These are phyloP conservation scores for Canavalia ensiformis DNA, from an alignment of 306 rosid genomes.

Conservation along the genomic window DNA sequence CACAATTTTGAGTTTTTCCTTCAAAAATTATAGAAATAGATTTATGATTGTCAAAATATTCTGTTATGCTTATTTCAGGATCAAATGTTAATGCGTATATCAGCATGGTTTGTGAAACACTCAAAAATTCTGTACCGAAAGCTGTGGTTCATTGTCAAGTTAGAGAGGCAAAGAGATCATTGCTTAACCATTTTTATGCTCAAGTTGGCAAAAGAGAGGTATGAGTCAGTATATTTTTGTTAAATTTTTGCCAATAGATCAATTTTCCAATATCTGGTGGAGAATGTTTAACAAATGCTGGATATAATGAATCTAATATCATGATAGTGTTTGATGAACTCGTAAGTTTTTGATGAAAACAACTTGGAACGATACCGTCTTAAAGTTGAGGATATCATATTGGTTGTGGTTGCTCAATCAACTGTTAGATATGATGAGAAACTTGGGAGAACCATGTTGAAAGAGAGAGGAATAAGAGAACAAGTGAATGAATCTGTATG, in stretches of 20 bases:
- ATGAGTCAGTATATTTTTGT: background rate
- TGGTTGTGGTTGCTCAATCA: too few species aligned
- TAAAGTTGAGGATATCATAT: background rate
- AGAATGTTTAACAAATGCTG: background rate
- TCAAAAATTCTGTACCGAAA: slow-evolving; percentile 48
- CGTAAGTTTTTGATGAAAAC: background rate
- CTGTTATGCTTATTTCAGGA: slow-evolving; percentile 35
- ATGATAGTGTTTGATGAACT: background rate
- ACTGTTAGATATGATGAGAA: too few species aligned
- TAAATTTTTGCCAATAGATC: slow-evolving; percentile 5
- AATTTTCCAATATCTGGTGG: background rate
- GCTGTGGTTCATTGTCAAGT: slow-evolving; percentile 51
- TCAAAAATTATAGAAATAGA: background rate
- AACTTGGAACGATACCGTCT: background rate
- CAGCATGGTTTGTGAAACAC: slow-evolving; percentile 46
- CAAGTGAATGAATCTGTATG: too few species aligned
- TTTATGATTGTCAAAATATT: slow-evolving; percentile 11
- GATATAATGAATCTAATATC: slow-evolving; percentile 1
- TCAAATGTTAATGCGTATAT: slow-evolving; percentile 47
- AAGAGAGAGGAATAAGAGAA: too few species aligned
- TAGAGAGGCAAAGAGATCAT: slow-evolving; percentile 49
- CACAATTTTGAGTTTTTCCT: background rate
- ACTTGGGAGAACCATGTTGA: too few species aligned
- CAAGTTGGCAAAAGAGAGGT: slow-evolving; percentile 50
- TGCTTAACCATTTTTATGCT: slow-evolving; percentile 49